phyloP scores from a whole-genome alignment of 176 grass and related monocot species.

The Aegilops bicornis region DNA sequence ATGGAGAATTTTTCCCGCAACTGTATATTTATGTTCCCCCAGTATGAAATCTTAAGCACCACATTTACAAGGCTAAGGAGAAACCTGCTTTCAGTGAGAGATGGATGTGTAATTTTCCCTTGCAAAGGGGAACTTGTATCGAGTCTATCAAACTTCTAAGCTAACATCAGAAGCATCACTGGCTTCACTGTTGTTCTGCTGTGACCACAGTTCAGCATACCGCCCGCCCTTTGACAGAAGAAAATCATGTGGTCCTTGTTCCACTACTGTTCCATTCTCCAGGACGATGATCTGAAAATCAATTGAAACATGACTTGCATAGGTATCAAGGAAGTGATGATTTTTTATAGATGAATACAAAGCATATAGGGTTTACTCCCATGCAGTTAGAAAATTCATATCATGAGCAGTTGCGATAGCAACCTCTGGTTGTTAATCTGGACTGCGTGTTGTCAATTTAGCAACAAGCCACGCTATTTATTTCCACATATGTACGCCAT shows the following conservation, averaged over 20 bases:
- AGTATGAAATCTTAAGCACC: conserved; percentile 19
- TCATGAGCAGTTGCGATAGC: conserved; percentile 24
- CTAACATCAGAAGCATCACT: conserved; percentile 53
- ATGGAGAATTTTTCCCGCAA: conserved; percentile 20
- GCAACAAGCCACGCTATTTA: not conserved
- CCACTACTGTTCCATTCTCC: conserved; percentile 82
- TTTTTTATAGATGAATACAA: conserved; percentile 4
- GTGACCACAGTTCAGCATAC: conserved; percentile 84
- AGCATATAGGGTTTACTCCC: not conserved
- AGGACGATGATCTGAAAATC: conserved; percentile 90
- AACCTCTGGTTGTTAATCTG: conserved; percentile 18
- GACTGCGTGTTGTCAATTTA: not conserved
- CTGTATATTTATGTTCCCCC: not conserved
- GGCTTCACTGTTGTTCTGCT: conserved; percentile 84
- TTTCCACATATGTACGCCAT: not conserved
- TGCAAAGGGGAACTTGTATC: not conserved
- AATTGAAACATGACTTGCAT: conserved; percentile 8
- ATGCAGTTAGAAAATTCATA: not conserved
- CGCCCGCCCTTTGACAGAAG: conserved; percentile 66
- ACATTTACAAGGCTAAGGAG: conserved; percentile 36
- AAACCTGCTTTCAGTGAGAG: conserved; percentile 12
- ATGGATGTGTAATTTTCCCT: conserved; percentile 11
- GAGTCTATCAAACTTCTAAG: conserved; percentile 61
- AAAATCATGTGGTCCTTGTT: conserved; percentile 88
- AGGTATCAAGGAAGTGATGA: not conserved